Evolutionary conservation across 148 eudicot species (phyloP), one percentile per base, ranked within the genome.

Genomic region (Heliamphora exappendiculata): DNA sequence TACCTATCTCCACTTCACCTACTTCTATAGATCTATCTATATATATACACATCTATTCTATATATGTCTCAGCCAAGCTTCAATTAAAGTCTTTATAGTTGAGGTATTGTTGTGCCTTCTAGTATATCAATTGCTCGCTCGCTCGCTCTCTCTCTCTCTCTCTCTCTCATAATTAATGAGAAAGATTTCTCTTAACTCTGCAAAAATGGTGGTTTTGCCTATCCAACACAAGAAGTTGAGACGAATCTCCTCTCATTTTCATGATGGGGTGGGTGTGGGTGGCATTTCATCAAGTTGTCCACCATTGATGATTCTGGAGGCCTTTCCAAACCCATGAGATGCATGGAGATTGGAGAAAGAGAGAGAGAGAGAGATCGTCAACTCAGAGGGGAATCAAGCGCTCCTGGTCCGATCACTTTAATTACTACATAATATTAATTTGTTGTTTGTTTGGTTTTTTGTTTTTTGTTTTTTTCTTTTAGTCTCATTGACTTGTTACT

Each of bases 351-450:
- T 55, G 55, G 76, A 34, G 75, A 79, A 69, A 74, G 75, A 51
- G 19, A n/a, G n/a, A n/a, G n/a, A n/a, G n/a, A n/a, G n/a, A n/a
- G n/a, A n/a, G n/a, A n/a, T n/a, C n/a, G n/a, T n/a, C n/a, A n/a
- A n/a, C n/a, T n/a, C n/a, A 42, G 74, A 34, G 88, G 90, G 90
- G 90, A 87, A 87, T 87, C 59, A 83, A 85, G 90, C 88, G 39
- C 54, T 83, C 81, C 83, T 87, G 90, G 90, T 87, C 90, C 90
- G 88, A 85, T 74, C 45, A 73, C 26, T 39, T 31, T 57, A 36
- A 7, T 19, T 62, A 59, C 8, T 42, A 22, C 12, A 59, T 62
- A 1, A 33, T n/a, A 31, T 5, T 62, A 62, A 31, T 17, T 62
- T 29, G 29, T 9, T 29, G 36, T 33, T 1, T 62, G 67, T 59